These are phyloP conservation scores for Colletotrichum graminicola DNA, from an alignment of 2,329 filamentous ascomycete species.

Conservation along the genomic window DNA sequence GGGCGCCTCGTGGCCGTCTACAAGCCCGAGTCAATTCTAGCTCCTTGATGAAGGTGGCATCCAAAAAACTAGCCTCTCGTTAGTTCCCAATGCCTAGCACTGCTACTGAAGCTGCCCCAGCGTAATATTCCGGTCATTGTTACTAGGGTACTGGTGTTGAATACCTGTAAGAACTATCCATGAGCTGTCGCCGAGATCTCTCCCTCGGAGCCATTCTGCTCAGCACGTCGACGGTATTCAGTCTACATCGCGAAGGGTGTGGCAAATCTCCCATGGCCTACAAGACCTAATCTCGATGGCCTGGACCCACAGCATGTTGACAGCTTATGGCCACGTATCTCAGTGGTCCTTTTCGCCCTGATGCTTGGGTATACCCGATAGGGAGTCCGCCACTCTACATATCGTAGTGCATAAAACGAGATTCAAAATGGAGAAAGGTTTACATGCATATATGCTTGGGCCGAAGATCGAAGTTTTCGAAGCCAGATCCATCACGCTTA, in stretches of 20 bases:
- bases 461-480: background rate
- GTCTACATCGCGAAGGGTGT: slow-evolving; percentile 28
- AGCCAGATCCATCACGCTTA: slow-evolving; percentile 9
- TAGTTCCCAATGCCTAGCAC: slow-evolving; percentile 21
- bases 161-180: background rate
- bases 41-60: slow-evolving; percentile 18
- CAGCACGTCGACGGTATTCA: background rate
- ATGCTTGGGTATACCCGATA: background rate
- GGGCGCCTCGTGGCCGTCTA: slow-evolving; percentile 18
- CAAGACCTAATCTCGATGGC: slow-evolving; percentile 35
- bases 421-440: background rate
- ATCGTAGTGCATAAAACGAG: background rate
- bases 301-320: slow-evolving; percentile 16
- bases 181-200: slow-evolving; percentile 4
- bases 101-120: slow-evolving; percentile 30
- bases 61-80: slow-evolving; percentile 15
- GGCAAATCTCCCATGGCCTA: slow-evolving; percentile 35
- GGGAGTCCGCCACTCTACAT: background rate
- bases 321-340: slow-evolving; percentile 12
- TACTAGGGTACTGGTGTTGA: background rate
- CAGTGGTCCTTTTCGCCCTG: background rate
- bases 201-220: background rate
- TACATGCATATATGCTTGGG: slow-evolving; percentile 4
- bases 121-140: slow-evolving; percentile 13
- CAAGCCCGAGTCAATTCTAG: slow-evolving; percentile 19